Percentiles rank a stretch among this genome's conserved stretches.
phyloP scores from a whole-genome alignment of 179 eudicot genomes.

The Spinacia oleracea region DNA sequence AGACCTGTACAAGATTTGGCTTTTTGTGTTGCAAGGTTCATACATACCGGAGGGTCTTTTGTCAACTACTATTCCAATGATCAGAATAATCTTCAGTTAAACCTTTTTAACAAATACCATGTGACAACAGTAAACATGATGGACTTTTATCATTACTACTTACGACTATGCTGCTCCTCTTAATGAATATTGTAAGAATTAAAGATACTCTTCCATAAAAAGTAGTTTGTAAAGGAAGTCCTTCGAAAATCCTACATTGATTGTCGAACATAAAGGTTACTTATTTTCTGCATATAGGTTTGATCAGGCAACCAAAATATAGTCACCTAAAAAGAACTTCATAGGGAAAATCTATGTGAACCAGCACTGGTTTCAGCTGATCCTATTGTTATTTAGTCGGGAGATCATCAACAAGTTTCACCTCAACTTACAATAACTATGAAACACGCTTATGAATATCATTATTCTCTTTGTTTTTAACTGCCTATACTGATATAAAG shows the following conservation, averaged over 20 bases:
- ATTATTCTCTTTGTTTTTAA: background rate
- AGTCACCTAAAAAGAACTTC: constrained; percentile 94
- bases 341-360: constrained; percentile 81
- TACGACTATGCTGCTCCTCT: constrained; percentile 99
- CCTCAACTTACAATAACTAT: background rate
- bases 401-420: constrained; percentile 75
- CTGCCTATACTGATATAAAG: constrained; percentile 21
- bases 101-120: background rate
- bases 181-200: constrained; percentile 82
- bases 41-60: constrained; percentile 89
- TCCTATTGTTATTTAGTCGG: constrained; percentile 75
- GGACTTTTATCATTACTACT: constrained; percentile 94
- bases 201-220: no score
- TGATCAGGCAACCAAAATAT: constrained; percentile 87
- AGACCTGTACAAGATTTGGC: constrained; percentile 94
- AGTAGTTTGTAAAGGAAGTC: no score
- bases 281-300: constrained; percentile 45
- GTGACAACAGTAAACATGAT: constrained; percentile 80
- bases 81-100: no score
- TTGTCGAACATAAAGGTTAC: background rate
- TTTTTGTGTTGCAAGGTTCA: constrained; percentile 79
- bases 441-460: constrained; percentile 1
- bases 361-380: constrained; percentile 77
- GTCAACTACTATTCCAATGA: constrained; percentile 58
- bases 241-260: no score